A percentile compares a stretch with the other conserved stretches of the same genome.
These are phyloP conservation scores for Cystobasidiaceae sp. DNA, from an alignment of 1,284 basidiomycete species.

Conservation along the genomic window DNA sequence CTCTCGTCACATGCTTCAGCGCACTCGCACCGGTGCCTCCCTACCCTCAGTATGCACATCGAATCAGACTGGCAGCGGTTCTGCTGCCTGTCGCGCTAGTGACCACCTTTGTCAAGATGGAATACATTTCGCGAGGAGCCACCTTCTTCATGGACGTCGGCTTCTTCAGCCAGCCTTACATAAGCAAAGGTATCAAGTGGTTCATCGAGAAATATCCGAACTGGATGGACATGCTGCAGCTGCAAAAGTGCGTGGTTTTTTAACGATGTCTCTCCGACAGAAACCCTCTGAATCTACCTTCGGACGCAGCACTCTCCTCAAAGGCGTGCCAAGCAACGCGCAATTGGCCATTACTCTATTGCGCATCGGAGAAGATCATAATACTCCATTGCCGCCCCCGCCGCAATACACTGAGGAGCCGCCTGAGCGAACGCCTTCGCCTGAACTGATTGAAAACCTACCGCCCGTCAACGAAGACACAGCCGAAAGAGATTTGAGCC, in stretches of 20 bases:
- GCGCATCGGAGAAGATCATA: constrained; percentile 52
- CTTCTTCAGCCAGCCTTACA: constrained; percentile 55
- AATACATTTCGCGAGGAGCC: constrained; percentile 49
- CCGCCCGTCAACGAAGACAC: constrained; percentile 38
- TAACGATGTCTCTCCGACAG: background rate
- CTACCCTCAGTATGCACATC: constrained; percentile 24
- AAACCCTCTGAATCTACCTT: background rate
- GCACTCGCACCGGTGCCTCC: constrained; percentile 29
- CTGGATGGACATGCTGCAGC: constrained; percentile 52
- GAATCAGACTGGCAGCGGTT: constrained; percentile 34
- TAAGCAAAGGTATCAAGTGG: constrained; percentile 49
- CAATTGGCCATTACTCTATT: constrained; percentile 56
- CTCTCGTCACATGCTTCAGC: too few relatives aligned
- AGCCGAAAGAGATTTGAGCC: constrained; percentile 15
- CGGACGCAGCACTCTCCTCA: constrained; percentile 50
- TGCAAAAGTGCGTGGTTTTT: constrained; percentile 49
- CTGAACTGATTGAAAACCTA: constrained; percentile 36
- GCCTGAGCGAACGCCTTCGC: constrained; percentile 15
- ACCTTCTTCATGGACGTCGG: constrained; percentile 52
- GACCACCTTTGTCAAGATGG: constrained; percentile 50
- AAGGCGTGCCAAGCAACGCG: constrained; percentile 56
- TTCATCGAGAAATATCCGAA: constrained; percentile 51
- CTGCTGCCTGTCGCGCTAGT: constrained; percentile 45
- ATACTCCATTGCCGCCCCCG: constrained; percentile 52
- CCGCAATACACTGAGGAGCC: constrained; percentile 38